phyloP scores from a whole-genome alignment of 345 rosid species.

The Populus pruinosa region DNA sequence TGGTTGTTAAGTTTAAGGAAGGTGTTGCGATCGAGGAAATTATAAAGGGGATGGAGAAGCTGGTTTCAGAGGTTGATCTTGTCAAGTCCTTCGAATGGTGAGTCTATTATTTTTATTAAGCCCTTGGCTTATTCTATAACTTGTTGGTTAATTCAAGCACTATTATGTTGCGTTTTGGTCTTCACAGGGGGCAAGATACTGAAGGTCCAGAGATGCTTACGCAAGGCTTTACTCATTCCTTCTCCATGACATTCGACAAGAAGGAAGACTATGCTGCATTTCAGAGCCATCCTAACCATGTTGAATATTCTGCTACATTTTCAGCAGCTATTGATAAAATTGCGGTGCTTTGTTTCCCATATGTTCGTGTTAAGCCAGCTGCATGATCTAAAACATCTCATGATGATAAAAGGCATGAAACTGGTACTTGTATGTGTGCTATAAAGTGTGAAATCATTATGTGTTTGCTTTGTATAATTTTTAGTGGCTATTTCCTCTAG shows the following conservation, averaged over 20 bases:
- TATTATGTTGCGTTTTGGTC: background rate
- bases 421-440: slow-evolving; percentile 1
- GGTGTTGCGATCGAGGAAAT: slow-evolving; percentile 58
- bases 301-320: slow-evolving; percentile 73
- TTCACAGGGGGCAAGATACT: slow-evolving; percentile 70
- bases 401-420: background rate
- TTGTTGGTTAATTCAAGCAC: background rate
- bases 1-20: slow-evolving; percentile 80
- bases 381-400: slow-evolving; percentile 7
- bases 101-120: background rate
- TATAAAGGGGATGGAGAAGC: slow-evolving; percentile 78
- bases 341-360: slow-evolving; percentile 67
- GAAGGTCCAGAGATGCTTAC: slow-evolving; percentile 87
- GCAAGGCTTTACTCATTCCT: slow-evolving; percentile 85
- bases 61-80: slow-evolving; percentile 59
- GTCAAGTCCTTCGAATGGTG: slow-evolving; percentile 93
- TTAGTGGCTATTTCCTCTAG: background rate
- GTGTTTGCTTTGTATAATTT: background rate
- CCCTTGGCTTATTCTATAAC: background rate
- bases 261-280: slow-evolving; percentile 72
- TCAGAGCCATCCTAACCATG: slow-evolving; percentile 62
- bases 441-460: background rate
- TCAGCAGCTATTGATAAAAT: slow-evolving; percentile 72
- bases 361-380: slow-evolving; percentile 41
- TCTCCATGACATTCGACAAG: slow-evolving; percentile 70